Base-by-base conservation (phyloP, 1,284 basidiomycete species). In the Meripilus lineatus region DNA sequence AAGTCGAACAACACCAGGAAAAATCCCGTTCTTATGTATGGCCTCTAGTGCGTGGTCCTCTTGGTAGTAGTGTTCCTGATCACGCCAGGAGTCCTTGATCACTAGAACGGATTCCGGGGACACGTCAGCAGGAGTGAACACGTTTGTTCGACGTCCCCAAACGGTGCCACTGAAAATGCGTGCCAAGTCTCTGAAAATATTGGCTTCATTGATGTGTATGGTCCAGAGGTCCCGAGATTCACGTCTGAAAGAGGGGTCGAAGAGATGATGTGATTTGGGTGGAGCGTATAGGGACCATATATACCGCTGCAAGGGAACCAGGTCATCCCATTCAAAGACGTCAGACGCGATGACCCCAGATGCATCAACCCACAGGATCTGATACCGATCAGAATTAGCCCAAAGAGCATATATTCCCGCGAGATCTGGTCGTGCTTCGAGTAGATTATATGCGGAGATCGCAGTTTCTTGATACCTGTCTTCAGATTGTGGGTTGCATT, bases 281-380 rank as follows among this genome's bases (percentile, higher is more conserved):
- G 28, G 28, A n/a, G 28, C 8, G 28, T 49, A 49, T 3, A 49
- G 21, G 7, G 47, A 49, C 18, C 44, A 39, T 26, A 49, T 22
- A 21, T 28, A 45, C 2, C 32, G 14, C 15, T 26, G 25, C 15
- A 49, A 44, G n/a, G 38, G 18, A 7, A 30, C 17, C n/a, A 32
- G 21, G 21, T 22, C 18, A 26, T 32, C 24, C 47, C 33, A 34
- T 13, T n/a, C 6, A 20, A 39, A 26, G 4, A 15, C 21, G 3
- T 35, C n/a, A 11, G 46, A 48, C 15, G 17, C 25, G 14, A 28
- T 23, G 6, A 35, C 6, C 3, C 47, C 47, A 21, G 47, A 38
- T 10, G 47, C 22, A 20, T 48, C 47, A 5, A 33, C 13, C 30
- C 43, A 48, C 15, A 48, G 3, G 14, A 48, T 32, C 5, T 32